phyloP scores from a whole-genome alignment of 2,329 filamentous ascomycete species.

The Lecanoromycetidae sp. region DNA sequence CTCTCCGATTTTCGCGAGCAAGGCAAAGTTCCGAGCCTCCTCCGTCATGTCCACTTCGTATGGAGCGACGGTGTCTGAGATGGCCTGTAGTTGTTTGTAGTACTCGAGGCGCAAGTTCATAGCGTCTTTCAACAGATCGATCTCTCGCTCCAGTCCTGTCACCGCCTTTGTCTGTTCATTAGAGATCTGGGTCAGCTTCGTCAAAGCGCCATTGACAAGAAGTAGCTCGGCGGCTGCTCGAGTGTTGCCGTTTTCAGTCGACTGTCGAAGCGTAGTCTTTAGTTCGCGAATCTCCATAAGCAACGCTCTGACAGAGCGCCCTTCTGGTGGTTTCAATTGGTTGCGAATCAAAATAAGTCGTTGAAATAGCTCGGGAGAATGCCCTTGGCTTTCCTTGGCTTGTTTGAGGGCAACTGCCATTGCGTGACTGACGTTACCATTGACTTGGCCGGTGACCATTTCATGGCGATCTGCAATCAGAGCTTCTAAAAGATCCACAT shows the following conservation, averaged over 20 bases:
- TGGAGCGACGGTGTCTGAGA: conserved; percentile 77
- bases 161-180: conserved; percentile 36
- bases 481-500: conserved; percentile 65
- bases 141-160: conserved; percentile 50
- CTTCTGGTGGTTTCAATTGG: conserved; percentile 32
- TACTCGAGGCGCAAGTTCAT: conserved; percentile 84
- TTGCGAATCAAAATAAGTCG: conserved; percentile 36
- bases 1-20: conserved; percentile 40
- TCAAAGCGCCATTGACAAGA: conserved; percentile 53
- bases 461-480: conserved; percentile 68
- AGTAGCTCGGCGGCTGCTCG: conserved; percentile 51
- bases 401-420: conserved; percentile 47
- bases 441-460: conserved; percentile 64
- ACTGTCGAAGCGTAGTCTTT: conserved; percentile 46
- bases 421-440: conserved; percentile 63
- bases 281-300: conserved; percentile 58
- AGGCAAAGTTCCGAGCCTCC: conserved; percentile 31
- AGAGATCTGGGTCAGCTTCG: conserved; percentile 42
- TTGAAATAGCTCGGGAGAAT: conserved; percentile 54
- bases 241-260: conserved; percentile 40
- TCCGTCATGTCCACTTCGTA: conserved; percentile 53
- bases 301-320: conserved; percentile 56
- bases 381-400: conserved; percentile 53
- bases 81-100: conserved; percentile 75
- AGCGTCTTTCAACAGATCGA: conserved; percentile 60